phyloP scores from a whole-genome alignment of 2,329 filamentous ascomycete species.

The Byssothecium circinans region DNA sequence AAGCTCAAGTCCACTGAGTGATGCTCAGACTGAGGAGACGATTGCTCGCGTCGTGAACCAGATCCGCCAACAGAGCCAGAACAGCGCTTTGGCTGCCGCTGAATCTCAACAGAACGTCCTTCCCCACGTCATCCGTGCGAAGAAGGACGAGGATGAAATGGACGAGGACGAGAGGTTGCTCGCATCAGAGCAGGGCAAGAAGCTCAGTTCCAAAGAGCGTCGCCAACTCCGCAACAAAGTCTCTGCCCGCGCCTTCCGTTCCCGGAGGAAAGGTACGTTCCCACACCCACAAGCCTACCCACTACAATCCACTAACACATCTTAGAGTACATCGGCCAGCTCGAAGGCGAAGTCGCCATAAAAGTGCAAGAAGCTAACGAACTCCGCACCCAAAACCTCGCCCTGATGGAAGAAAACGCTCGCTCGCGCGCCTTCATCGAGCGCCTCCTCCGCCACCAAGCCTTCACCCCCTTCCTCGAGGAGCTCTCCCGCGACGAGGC shows the following conservation, averaged over 20 bases:
- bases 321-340: constrained; percentile 91
- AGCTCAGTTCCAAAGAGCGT: constrained; percentile 96
- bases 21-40: constrained; percentile 72
- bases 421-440: constrained; percentile 80
- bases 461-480: constrained; percentile 52
- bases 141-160: constrained; percentile 98
- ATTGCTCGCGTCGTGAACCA: constrained; percentile 91
- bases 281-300: neutral
- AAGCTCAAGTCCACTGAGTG: constrained; percentile 45
- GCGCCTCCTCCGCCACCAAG: constrained; percentile 62
- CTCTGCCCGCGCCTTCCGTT: constrained; percentile 94
- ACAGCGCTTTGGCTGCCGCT: constrained; percentile 54
- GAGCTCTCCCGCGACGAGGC: constrained; percentile 45
- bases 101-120: constrained; percentile 53
- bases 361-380: constrained; percentile 84
- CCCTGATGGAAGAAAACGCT: constrained; percentile 82
- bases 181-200: constrained; percentile 98
- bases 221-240: constrained; percentile 99
- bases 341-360: constrained; percentile 83
- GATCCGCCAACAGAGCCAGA: constrained; percentile 74
- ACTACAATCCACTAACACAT: constrained; percentile 51
- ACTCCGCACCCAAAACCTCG: constrained; percentile 77
- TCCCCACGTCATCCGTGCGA: constrained; percentile 71
- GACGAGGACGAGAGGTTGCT: constrained; percentile 93
- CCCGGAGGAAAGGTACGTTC: constrained; percentile 88